These are phyloP conservation scores for Crataegus laevigata DNA, from an alignment of 306 rosid species.

Conservation along the genomic window DNA sequence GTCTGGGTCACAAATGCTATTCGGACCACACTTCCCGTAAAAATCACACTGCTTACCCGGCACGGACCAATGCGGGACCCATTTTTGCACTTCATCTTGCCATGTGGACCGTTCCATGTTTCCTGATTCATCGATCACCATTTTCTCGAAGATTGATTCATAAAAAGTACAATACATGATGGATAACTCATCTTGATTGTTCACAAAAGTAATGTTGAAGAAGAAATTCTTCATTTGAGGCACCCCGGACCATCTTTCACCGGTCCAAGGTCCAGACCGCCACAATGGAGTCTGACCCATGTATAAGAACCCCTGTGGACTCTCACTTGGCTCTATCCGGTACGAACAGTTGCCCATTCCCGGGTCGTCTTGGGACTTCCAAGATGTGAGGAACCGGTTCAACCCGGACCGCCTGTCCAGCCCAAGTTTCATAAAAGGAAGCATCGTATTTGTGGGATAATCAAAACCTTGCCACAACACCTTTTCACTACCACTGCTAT, in stretches of 20 bases:
- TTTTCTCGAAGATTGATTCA: not conserved
- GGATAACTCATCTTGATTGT: not conserved
- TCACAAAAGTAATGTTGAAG: not conserved
- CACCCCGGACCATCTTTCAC: constrained; percentile 24
- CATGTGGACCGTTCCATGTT: constrained; percentile 4
- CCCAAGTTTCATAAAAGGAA: constrained; percentile 33
- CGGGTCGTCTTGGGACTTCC: constrained; percentile 40
- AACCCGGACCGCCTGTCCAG: constrained; percentile 6
- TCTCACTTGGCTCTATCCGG: constrained; percentile 20
- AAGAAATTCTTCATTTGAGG: not conserved
- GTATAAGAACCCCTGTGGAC: constrained; percentile 25
- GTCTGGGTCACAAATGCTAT: constrained; percentile 40
- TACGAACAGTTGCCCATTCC: not conserved
- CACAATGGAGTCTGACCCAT: not conserved
- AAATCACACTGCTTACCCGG: constrained; percentile 32
- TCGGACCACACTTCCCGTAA: constrained; percentile 41
- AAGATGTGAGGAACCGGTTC: constrained; percentile 12
- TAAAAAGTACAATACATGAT: not conserved
- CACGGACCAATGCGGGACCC: constrained; percentile 32
- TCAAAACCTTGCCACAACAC: constrained; percentile 63
- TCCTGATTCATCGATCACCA: constrained; percentile 5
- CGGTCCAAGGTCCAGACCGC: not conserved
- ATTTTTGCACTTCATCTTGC: constrained; percentile 25
- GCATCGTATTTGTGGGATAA: constrained; percentile 26
- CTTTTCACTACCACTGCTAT: not conserved